Evolutionary conservation across 345 rosid species (phyloP).

Genomic region (Ceriops zippeliana): DNA sequence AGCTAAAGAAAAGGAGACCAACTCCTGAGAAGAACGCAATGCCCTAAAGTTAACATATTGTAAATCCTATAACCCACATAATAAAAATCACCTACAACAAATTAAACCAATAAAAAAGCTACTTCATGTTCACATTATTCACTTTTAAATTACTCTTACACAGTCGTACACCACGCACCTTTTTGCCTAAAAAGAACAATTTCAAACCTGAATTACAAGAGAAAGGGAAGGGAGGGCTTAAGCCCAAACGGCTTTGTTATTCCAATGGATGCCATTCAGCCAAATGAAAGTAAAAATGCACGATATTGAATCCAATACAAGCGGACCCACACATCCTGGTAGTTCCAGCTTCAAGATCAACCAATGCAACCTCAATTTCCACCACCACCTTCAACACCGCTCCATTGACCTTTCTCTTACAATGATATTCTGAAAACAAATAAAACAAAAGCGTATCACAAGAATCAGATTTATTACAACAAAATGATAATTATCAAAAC

Average conservation of each 20-base stretch:
- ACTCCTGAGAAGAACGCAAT: constrained; percentile 31
- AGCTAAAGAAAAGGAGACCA: constrained; percentile 10
- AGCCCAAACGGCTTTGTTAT: constrained; percentile 49
- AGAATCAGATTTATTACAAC: not conserved
- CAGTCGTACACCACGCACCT: too few species aligned
- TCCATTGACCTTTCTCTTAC: constrained; percentile 10
- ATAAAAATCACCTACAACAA: not conserved
- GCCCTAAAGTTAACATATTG: constrained; percentile 12
- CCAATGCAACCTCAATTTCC: constrained; percentile 5
- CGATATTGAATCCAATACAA: constrained; percentile 37
- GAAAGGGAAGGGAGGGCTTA: constrained; percentile 30
- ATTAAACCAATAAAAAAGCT: not conserved
- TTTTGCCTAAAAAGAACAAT: not conserved
- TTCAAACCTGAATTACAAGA: constrained; percentile 25
- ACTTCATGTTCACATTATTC: not conserved
- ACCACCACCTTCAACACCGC: constrained; percentile 10
- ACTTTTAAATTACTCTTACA: not conserved
- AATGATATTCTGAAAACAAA: not conserved
- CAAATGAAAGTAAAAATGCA: constrained; percentile 54
- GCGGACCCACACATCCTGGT: constrained; percentile 50
- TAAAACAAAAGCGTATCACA: not conserved
- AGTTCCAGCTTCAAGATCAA: constrained; percentile 32
- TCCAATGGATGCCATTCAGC: constrained; percentile 97
- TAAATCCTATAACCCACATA: not conserved
- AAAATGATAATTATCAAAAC: not conserved